Base-by-base conservation (phyloP, 2,329 filamentous ascomycete genomes). In the Pseudogymnoascus sp. region DNA sequence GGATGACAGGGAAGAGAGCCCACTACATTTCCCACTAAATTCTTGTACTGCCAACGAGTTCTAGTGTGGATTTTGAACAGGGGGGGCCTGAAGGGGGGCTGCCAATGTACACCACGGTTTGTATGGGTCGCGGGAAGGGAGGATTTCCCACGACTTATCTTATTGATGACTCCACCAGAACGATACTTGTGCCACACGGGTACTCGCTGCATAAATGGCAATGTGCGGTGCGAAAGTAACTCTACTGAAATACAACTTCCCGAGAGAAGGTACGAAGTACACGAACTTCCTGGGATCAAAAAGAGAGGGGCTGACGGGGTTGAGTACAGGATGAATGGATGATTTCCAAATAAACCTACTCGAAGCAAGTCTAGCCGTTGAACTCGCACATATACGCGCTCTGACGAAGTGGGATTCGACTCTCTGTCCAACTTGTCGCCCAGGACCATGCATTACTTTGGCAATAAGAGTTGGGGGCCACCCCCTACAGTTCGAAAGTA, bases 401-500 rank as follows among this genome's bases (percentile, higher is more conserved):
- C 50, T 18, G 33, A 5, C 25, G n/a, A 11, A 16, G 47, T 11
- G 7, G 14, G 23, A 53, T 28, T 8, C 23, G 47, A 53, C 14
- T 50, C 44, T 50, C 12, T 16, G 44, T n/a, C 1, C 44, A n/a
- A 31, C 14, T 53, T 16, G 28, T 56, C 28, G 11, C 16, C 10
- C n/a, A 33, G 50, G n/a, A 28, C 50, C 50, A 56, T 56, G 50
- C 50, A 56, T 56, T 56, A 56, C 28, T 56, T 56, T 33, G 28
- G 28, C 28, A 56, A 56, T 56, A 56, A 56, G 50, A 56, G 50
- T 56, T 56, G 50, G 50, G 50, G 50, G 50, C 50, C n/a, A 33
- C 50, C 50, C 28, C 28, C 50, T 33, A 56, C 47, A 56, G 28
- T 12, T 56, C 47, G 25, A 56, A 33, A 56, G 50, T 33, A 56